A percentile compares a stretch with the other conserved stretches of the same genome.
phyloP scores from a whole-genome alignment of 176 grass and related monocot species.

The Eleusine coracana region DNA sequence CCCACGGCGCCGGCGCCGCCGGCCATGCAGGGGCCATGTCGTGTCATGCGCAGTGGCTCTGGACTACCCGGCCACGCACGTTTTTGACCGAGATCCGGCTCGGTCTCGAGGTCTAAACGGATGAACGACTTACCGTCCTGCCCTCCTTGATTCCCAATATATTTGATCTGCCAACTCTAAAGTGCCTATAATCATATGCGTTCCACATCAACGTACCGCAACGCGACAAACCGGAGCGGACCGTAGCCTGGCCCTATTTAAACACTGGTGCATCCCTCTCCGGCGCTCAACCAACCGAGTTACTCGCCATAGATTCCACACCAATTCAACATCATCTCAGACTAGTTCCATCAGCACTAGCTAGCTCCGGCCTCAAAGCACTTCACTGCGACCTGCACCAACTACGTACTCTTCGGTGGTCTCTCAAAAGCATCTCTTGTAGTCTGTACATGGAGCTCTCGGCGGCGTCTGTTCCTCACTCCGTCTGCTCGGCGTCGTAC shows the following conservation, averaged over 20 bases:
- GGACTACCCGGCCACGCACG: neutral
- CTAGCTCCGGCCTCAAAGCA: neutral
- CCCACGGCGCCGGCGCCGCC: too few relatives aligned
- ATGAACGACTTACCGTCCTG: too few relatives aligned
- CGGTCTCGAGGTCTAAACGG: too few relatives aligned
- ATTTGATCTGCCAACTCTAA: too few relatives aligned
- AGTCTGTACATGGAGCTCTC: slow-evolving; percentile 32
- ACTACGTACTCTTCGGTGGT: neutral
- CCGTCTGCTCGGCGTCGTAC: slow-evolving; percentile 35
- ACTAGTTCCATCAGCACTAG: neutral
- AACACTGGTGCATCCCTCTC: neutral
- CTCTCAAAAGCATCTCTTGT: too few relatives aligned
- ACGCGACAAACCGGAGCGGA: neutral
- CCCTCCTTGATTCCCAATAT: too few relatives aligned
- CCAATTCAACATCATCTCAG: neutral
- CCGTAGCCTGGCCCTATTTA: slow-evolving; percentile 41
- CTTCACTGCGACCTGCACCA: neutral
- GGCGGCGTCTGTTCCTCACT: slow-evolving; percentile 32
- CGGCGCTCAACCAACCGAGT: neutral
- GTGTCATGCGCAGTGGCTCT: neutral
- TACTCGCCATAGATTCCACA: neutral
- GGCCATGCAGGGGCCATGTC: neutral
- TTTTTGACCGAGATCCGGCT: neutral
- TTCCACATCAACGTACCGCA: too few relatives aligned
- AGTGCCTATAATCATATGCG: neutral